phyloP scores from a whole-genome alignment of 306 rosid genomes.

The Ochetophila trinervis region DNA sequence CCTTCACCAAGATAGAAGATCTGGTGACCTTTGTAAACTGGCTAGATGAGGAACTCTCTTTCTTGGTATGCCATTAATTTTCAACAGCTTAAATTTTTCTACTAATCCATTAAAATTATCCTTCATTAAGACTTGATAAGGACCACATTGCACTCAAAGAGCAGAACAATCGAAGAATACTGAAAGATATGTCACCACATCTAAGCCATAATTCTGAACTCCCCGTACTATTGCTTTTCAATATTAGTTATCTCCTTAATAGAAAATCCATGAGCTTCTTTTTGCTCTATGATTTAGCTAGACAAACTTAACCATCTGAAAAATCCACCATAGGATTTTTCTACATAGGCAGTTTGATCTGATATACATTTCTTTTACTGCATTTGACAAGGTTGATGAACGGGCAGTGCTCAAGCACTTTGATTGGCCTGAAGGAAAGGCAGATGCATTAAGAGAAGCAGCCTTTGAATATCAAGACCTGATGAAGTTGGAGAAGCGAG shows the following conservation, averaged over 20 bases:
- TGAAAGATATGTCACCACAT: background rate
- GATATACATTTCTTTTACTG: slow-evolving; percentile 23
- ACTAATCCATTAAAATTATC: background rate
- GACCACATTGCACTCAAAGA: background rate
- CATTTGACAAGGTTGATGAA: slow-evolving; percentile 71
- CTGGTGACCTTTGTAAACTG: slow-evolving; percentile 91
- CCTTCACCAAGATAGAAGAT: slow-evolving; percentile 69
- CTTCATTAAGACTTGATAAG: background rate
- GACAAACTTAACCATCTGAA: background rate
- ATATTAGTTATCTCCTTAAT: background rate
- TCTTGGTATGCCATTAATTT: slow-evolving; percentile 43
- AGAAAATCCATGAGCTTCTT: background rate
- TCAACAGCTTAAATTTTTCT: background rate
- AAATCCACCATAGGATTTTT: background rate
- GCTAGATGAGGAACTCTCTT: slow-evolving; percentile 89
- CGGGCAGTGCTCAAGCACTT: slow-evolving; percentile 99
- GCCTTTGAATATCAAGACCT: slow-evolving; percentile 95
- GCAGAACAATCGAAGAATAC: background rate
- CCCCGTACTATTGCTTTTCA: background rate
- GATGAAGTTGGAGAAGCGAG: slow-evolving; percentile 79
- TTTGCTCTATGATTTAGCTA: background rate
- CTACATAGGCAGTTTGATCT: background rate
- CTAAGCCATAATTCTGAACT: slow-evolving; percentile 3
- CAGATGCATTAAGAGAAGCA: slow-evolving; percentile 97
- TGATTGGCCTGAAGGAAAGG: slow-evolving; percentile 99